A percentile compares a stretch with the other conserved stretches of the same genome.
Conservation (phyloP, 495 filamentous ascomycete species). For the Hamigera avellanea region DNA sequence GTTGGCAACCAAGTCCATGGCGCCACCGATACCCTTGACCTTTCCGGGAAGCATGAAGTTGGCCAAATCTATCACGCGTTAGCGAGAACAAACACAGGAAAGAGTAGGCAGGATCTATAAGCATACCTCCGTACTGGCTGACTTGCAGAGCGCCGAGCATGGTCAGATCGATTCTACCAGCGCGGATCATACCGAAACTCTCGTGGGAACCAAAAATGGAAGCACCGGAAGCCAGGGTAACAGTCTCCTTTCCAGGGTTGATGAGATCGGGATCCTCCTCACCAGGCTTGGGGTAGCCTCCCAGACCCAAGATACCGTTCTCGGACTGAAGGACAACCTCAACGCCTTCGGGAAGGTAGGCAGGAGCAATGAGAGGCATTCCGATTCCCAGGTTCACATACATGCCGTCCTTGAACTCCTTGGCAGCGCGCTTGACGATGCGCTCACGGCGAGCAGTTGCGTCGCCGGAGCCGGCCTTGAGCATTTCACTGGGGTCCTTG, state of each 20-base stretch:
- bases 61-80: no score
- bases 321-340: slow-evolving; percentile 80
- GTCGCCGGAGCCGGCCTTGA: slow-evolving; percentile 52
- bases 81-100: neutral
- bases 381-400: slow-evolving; percentile 90
- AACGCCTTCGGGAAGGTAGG: slow-evolving; percentile 63
- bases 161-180: slow-evolving; percentile 77
- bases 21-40: slow-evolving; percentile 86
- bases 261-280: slow-evolving; percentile 80
- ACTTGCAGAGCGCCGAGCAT: slow-evolving; percentile 91
- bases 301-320: slow-evolving; percentile 83
- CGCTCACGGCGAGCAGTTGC: slow-evolving; percentile 65
- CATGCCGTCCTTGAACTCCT: slow-evolving; percentile 90
- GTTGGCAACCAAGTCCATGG: slow-evolving; percentile 86
- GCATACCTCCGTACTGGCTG: slow-evolving; percentile 56
- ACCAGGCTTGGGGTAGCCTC: slow-evolving; percentile 67
- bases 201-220: slow-evolving; percentile 76
- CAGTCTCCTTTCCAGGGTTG: slow-evolving; percentile 90
- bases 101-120: slow-evolving; percentile 40
- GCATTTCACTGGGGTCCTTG: slow-evolving; percentile 45
- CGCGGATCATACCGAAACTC: slow-evolving; percentile 87
- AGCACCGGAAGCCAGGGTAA: slow-evolving; percentile 68
- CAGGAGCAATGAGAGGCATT: slow-evolving; percentile 80
- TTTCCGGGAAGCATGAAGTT: slow-evolving; percentile 74
- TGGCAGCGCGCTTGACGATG: slow-evolving; percentile 75